These are phyloP conservation scores for Cucumis hystrix DNA, from an alignment of 306 rosid genomes.

Conservation along the genomic window DNA sequence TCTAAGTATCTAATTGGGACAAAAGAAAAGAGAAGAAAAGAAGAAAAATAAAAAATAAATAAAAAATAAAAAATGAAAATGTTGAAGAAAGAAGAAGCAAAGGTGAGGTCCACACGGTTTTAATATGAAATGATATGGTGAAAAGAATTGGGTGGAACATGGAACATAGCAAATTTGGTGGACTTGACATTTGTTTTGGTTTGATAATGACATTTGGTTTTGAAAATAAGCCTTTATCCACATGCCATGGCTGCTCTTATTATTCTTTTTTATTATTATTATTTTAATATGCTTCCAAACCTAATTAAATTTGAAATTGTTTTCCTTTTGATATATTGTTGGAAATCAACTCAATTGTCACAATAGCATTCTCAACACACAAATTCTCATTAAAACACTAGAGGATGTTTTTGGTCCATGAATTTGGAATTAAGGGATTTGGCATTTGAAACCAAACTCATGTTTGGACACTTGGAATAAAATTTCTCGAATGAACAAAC, in stretches of 20 bases:
- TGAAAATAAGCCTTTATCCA: background rate
- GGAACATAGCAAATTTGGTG: background rate
- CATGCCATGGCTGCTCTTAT: background rate
- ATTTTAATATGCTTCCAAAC: background rate
- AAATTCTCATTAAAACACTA: too few relatives aligned
- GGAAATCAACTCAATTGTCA: too few relatives aligned
- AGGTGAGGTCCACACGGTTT: constrained; percentile 4
- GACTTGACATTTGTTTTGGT: background rate
- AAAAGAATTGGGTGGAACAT: background rate
- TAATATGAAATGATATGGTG: background rate
- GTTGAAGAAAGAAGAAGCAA: background rate
- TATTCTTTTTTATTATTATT: background rate
- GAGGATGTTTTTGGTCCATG: too few relatives aligned
- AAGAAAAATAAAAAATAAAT: too few relatives aligned
- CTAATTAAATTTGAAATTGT: background rate
- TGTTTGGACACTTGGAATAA: too few relatives aligned
- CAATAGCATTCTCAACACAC: too few relatives aligned
- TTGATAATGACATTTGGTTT: background rate
- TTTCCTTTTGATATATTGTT: too few relatives aligned
- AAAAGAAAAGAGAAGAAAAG: too few relatives aligned
- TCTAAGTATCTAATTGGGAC: background rate
- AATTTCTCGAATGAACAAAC: too few relatives aligned
- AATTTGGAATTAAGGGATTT: too few relatives aligned
- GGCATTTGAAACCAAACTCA: too few relatives aligned
- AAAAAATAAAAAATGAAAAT: too few relatives aligned